Evolutionary conservation across 2,329 filamentous ascomycete species (phyloP).

Genomic region (Lizonia empirigonia): DNA sequence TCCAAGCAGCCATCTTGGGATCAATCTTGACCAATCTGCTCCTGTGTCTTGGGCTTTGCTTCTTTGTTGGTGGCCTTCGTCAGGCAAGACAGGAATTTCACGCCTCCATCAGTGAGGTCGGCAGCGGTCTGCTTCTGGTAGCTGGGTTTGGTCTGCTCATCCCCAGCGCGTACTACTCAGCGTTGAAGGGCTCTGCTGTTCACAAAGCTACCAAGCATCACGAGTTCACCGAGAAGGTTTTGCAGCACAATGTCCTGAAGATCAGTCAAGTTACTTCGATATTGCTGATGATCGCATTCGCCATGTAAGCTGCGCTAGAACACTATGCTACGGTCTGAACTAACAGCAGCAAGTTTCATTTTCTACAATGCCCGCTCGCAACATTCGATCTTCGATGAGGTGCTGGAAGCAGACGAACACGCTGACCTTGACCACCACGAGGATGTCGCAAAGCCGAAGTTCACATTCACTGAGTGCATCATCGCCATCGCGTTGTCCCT

Average conservation of each 20-base stretch:
- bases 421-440: conserved; percentile 67
- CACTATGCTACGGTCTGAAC: conserved; percentile 61
- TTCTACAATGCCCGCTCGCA: conserved; percentile 78
- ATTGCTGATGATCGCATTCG: conserved; percentile 44
- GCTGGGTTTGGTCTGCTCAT: conserved; percentile 64
- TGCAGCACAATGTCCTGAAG: conserved; percentile 43
- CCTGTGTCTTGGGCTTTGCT: conserved; percentile 79
- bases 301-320: conserved; percentile 56
- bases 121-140: conserved; percentile 75
- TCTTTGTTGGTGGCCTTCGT: conserved; percentile 75
- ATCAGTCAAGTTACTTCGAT: conserved; percentile 47
- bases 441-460: conserved; percentile 67
- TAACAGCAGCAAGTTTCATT: conserved; percentile 65
- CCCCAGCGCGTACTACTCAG: conserved; percentile 44
- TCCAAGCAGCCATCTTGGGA: conserved; percentile 82
- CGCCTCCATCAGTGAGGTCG: conserved; percentile 77
- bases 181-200: conserved; percentile 52
- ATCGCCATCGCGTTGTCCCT: conserved; percentile 69
- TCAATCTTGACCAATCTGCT: conserved; percentile 82
- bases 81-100: conserved; percentile 74
- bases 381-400: conserved; percentile 76
- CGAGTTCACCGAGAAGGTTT: conserved; percentile 39
- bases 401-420: conserved; percentile 73
- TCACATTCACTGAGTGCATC: conserved; percentile 75
- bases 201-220: conserved; percentile 35